Evolutionary conservation across 192 early-diverging fungal species (phyloP).

Genomic region (Cladochytrium replicatum): DNA sequence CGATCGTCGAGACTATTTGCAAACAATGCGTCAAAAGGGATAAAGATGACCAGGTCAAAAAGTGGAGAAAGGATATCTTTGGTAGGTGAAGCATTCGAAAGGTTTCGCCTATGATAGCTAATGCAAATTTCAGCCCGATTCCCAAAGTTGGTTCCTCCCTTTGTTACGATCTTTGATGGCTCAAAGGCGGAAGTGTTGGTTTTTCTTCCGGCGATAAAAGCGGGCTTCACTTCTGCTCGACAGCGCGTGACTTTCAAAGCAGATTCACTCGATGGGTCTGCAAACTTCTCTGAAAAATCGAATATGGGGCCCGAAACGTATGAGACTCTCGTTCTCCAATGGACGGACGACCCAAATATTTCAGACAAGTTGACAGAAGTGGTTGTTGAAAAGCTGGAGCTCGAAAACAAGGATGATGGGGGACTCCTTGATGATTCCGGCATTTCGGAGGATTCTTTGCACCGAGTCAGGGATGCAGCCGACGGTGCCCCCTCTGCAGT

Average conservation of each 20-base stretch:
- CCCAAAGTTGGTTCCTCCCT: conserved; percentile 2
- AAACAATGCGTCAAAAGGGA: conserved; percentile 33
- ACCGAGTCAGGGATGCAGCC: too few species aligned
- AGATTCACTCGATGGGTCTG: conserved; percentile 3
- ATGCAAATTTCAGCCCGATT: conserved; percentile 19
- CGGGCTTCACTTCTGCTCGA: not conserved
- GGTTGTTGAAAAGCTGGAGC: too few species aligned
- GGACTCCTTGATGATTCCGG: too few species aligned
- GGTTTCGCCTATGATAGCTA: not conserved
- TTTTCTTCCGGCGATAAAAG: not conserved
- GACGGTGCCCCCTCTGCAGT: conserved; percentile 7
- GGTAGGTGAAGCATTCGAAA: conserved; percentile 6
- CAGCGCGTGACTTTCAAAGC: conserved; percentile 5
- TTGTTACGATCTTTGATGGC: conserved; percentile 13
- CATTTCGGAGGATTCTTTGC: conserved; percentile 6
- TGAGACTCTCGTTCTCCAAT: too few species aligned
- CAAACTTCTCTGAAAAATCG: too few species aligned
- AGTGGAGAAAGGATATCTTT: conserved; percentile 16
- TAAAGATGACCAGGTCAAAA: conserved; percentile 28
- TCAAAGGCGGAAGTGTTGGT: too few species aligned
- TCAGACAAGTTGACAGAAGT: too few species aligned
- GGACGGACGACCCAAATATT: too few species aligned
- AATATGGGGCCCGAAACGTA: too few species aligned
- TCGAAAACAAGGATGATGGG: too few species aligned
- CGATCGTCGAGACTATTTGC: conserved; percentile 22